These are phyloP conservation scores for Cucumis hystrix DNA, from an alignment of 306 rosid species.

Conservation along the genomic window DNA sequence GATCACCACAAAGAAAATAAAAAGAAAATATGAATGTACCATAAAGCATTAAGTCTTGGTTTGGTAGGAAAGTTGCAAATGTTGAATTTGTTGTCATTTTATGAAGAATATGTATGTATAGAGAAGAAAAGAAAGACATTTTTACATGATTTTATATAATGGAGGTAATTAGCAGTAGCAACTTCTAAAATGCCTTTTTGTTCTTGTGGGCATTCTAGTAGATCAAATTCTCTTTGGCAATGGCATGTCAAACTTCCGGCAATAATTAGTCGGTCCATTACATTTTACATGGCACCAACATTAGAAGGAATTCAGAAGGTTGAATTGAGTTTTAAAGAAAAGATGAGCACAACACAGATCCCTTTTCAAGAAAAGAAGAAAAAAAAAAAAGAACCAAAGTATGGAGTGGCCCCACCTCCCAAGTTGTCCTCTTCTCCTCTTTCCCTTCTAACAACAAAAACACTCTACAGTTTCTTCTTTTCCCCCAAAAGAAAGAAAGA, in stretches of 20 bases:
- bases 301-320: no score
- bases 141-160: not conserved
- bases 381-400: not conserved
- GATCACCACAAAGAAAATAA: not conserved
- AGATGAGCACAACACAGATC: no score
- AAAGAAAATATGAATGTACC: not conserved
- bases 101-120: not conserved
- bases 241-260: no score
- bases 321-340: no score
- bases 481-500: not conserved
- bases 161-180: not conserved
- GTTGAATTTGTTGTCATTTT: not conserved
- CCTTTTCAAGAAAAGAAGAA: no score
- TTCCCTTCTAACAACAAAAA: not conserved
- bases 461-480: not conserved
- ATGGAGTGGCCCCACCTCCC: not conserved
- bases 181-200: not conserved
- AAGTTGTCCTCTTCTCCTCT: not conserved
- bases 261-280: no score
- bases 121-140: not conserved
- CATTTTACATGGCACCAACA: no score
- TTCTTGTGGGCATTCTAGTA: no score
- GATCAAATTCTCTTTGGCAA: no score
- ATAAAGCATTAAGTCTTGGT: not conserved
- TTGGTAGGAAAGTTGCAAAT: not conserved